These are phyloP conservation scores for Aspergillus arachidicola DNA, from an alignment of 2,329 filamentous ascomycete genomes.

Conservation along the genomic window DNA sequence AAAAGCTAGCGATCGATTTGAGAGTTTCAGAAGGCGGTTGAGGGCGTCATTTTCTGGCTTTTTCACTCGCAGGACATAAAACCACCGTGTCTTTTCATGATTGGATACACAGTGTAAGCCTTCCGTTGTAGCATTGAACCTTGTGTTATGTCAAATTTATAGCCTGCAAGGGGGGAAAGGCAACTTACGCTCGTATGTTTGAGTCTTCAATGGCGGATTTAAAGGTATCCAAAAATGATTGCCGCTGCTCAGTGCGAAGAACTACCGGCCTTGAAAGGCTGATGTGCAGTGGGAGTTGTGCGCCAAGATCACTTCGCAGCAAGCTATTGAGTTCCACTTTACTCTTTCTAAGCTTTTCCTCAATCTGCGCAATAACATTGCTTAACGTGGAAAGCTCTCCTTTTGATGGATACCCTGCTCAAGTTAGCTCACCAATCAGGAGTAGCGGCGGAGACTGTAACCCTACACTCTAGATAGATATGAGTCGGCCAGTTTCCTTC, in stretches of 20 bases:
- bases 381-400: constrained; percentile 36
- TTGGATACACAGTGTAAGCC: constrained; percentile 68
- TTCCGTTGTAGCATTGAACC: constrained; percentile 50
- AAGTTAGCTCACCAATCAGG: constrained; percentile 17
- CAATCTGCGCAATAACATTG: constrained; percentile 29
- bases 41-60: constrained; percentile 57
- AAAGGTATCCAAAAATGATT: constrained; percentile 65
- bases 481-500: constrained; percentile 92
- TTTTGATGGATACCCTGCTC: constrained; percentile 44
- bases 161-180: background rate
- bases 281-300: constrained; percentile 81
- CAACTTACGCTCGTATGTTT: constrained; percentile 49
- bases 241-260: constrained; percentile 72
- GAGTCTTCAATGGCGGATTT: constrained; percentile 46
- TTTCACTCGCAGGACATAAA: constrained; percentile 73
- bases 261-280: constrained; percentile 83
- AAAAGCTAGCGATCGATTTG: constrained; percentile 63
- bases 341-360: constrained; percentile 46
- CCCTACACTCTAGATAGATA: constrained; percentile 87
- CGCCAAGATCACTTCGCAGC: constrained; percentile 75
- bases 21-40: constrained; percentile 63
- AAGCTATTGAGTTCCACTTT: constrained; percentile 62
- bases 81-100: constrained; percentile 71
- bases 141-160: constrained; percentile 36
- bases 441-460: constrained; percentile 2